Percentiles rank a stretch among this genome's conserved stretches.
These are phyloP conservation scores for Prunus salicina DNA, from an alignment of 306 rosid species.

Conservation along the genomic window DNA sequence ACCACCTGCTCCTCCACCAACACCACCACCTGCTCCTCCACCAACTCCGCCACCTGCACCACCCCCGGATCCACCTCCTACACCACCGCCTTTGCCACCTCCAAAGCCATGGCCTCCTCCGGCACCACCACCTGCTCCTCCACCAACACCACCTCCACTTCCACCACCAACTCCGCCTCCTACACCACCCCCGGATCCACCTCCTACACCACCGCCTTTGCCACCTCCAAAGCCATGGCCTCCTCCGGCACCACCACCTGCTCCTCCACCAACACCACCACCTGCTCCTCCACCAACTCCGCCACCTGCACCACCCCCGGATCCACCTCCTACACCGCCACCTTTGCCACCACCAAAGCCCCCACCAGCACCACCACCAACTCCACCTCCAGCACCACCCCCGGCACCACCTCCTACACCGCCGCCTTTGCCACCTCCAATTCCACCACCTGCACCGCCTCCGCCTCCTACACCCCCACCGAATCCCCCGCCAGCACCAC, in stretches of 20 bases:
- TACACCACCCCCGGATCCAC: background rate
- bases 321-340: conserved; percentile 22
- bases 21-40: background rate
- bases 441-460: background rate
- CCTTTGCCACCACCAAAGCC: conserved; percentile 32
- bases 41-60: conserved; percentile 21
- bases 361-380: conserved; percentile 19
- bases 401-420: background rate
- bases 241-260: background rate
- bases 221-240: background rate
- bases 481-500: background rate
- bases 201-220: background rate
- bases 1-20: background rate
- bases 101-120: background rate
- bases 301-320: conserved; percentile 17
- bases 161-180: too few relatives aligned
- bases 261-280: background rate
- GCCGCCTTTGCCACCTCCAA: conserved; percentile 6
- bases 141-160: too few relatives aligned
- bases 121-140: background rate
- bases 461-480: conserved; percentile 9
- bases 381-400: conserved; percentile 6
- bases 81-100: conserved; percentile 29
- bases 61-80: too few relatives aligned
- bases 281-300: conserved; percentile 2